Evolutionary conservation across 2,329 filamentous ascomycete species (phyloP), one percentile per base, ranked within the genome.

Genomic region (Aspergillus sp.): DNA sequence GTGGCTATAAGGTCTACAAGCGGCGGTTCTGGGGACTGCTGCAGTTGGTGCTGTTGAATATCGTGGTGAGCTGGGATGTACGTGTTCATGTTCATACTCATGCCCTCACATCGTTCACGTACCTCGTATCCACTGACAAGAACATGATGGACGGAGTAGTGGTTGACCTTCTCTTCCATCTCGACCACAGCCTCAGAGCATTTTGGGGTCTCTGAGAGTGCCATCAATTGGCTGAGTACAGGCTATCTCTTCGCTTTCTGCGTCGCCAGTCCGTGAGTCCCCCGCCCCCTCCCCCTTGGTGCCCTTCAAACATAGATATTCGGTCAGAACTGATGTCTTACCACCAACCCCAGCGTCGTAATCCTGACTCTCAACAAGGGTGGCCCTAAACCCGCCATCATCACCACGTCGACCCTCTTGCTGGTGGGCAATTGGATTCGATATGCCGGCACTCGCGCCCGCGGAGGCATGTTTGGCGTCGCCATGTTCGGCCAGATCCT

Each of bases 11-110:
- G 63, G 84, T 90, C 22, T 98, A 98, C 74, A 94, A 90, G 77
- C 85, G 92, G 70, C 85, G 95, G 49, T 99, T 92, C 87, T 90
- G 96, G 73, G 95, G 95, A 0, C 80, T 99, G 54, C 78, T 85
- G 22, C 91, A 96, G 76, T 78, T 98, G 71, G 89, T 92, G 6
- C 77, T 98, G 69, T 81, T 98, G 77, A 99, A 98, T 73, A 89
- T 97, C 57, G 86, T 98, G 61, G 89, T 96, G 47, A 96, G 91
- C 71, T 98, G 94, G 94, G 92, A 96, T 85, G 91, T 95, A 84
- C 82, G 91, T 61, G 32, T 49, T 49, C 20, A 29, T 32, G 49
- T 29, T 52, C 42, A 12, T 5, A 6, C 20, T 3, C 6, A 26
- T 45, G 18, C 36, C 39, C 10, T 14, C 11, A 42, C 6, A 29